Conservation (phyloP, 305 asterid genomes). For the Fraxinus floribunda region DNA sequence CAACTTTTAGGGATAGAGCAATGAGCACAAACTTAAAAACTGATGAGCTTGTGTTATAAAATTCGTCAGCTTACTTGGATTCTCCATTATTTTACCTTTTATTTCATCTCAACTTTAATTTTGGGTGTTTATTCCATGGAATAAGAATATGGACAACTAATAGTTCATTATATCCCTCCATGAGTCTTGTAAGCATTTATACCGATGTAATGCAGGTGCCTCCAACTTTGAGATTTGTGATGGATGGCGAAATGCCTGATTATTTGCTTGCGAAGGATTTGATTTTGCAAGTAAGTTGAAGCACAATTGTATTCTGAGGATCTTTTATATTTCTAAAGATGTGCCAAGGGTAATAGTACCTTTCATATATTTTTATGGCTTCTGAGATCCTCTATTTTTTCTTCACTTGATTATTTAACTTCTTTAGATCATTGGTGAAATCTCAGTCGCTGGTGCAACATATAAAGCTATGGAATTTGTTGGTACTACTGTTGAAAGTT, state of each 20-base stretch:
- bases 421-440: slow-evolving; percentile 89
- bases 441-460: slow-evolving; percentile 96
- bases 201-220: slow-evolving; percentile 63
- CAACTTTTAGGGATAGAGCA: background rate
- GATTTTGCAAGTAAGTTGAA: slow-evolving; percentile 78
- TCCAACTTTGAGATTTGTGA: slow-evolving; percentile 87
- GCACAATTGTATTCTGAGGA: background rate
- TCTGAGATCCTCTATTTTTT: slow-evolving; percentile 7
- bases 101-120: background rate
- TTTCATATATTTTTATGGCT: background rate
- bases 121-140: background rate
- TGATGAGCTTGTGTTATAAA: background rate
- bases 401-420: slow-evolving; percentile 25
- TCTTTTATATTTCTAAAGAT: background rate
- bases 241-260: slow-evolving; percentile 97
- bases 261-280: slow-evolving; percentile 95
- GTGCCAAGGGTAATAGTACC: no score
- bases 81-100: background rate
- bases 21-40: background rate
- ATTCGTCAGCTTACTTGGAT: background rate
- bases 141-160: background rate
- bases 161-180: slow-evolving; percentile 7
- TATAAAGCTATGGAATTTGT: slow-evolving; percentile 97
- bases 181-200: slow-evolving; percentile 11
- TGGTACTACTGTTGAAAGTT: slow-evolving; percentile 83